These are phyloP conservation scores for Amaranthus tricolor DNA, from an alignment of 179 eudicot genomes.

Conservation along the genomic window DNA sequence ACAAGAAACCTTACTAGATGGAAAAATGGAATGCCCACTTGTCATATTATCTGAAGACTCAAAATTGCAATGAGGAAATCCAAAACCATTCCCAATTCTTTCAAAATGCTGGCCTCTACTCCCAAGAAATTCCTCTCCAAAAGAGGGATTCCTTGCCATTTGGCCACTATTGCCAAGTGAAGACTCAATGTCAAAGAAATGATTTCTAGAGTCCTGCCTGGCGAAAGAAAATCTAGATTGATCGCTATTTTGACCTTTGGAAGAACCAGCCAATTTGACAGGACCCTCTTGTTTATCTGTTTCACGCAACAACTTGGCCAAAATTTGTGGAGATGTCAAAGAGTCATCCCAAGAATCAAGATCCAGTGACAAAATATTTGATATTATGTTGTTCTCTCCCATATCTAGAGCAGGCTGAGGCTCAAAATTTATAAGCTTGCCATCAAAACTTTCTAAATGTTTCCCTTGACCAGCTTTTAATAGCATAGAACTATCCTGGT, in stretches of 20 bases:
- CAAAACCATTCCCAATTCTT: constrained; percentile 43
- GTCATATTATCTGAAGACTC: constrained; percentile 43
- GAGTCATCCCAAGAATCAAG: constrained; percentile 82
- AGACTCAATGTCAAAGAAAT: constrained; percentile 36
- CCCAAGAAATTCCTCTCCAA: constrained; percentile 39
- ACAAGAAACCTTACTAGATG: constrained; percentile 61
- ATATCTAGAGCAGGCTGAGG: constrained; percentile 38
- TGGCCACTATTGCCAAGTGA: constrained; percentile 39
- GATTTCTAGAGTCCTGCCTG: constrained; percentile 51
- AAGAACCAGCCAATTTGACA: constrained; percentile 40
- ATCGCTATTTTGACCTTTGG: constrained; percentile 67
- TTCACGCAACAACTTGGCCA: constrained; percentile 62
- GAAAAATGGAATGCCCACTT: constrained; percentile 35
- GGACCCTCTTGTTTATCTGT: constrained; percentile 54
- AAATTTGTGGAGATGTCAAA: constrained; percentile 64
- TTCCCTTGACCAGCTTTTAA: constrained; percentile 36
- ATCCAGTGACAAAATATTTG: constrained; percentile 84
- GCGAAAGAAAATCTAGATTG: constrained; percentile 99
- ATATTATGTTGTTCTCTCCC: constrained; percentile 86
- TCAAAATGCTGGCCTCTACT: constrained; percentile 40
- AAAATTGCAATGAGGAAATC: constrained; percentile 43
- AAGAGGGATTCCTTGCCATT: constrained; percentile 30
- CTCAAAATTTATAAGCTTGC: constrained; percentile 29
- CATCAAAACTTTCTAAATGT: constrained; percentile 37
- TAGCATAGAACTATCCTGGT: constrained; percentile 32